Evolutionary conservation across 306 rosid genomes (phyloP).

Genomic region (Nissolia schottii): DNA sequence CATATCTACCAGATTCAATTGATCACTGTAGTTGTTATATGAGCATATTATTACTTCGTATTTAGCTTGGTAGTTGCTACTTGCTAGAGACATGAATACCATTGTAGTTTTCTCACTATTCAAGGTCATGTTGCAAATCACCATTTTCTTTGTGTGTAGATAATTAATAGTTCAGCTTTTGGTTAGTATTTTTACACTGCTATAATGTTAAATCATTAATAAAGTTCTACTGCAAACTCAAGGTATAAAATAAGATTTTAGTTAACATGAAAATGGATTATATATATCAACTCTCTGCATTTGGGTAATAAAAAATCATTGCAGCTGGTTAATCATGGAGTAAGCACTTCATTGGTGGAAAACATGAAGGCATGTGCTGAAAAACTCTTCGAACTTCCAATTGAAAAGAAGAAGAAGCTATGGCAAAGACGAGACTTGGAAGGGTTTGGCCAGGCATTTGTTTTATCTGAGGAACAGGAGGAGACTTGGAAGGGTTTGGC

Average conservation of each 20-base stretch:
- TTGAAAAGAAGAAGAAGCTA: constrained; percentile 39
- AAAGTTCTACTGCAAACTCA: too few species aligned
- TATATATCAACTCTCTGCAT: neutral
- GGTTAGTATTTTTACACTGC: too few species aligned
- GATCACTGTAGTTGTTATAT: too few species aligned
- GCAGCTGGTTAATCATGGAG: constrained; percentile 33
- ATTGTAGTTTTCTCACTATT: too few species aligned
- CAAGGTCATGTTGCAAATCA: too few species aligned
- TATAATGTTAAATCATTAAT: too few species aligned
- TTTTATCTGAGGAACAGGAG: constrained; percentile 46
- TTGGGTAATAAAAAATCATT: neutral
- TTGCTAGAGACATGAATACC: too few species aligned
- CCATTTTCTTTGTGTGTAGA: too few species aligned
- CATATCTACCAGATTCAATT: too few species aligned
- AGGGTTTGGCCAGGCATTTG: constrained; percentile 48
- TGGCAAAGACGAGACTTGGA: constrained; percentile 29
- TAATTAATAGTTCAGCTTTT: too few species aligned
- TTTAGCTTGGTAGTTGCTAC: too few species aligned
- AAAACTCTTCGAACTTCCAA: constrained; percentile 30
- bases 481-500: constrained; percentile 55
- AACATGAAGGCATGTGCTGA: constrained; percentile 29
- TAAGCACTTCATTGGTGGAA: constrained; percentile 33
- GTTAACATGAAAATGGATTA: neutral
- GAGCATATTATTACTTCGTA: too few species aligned
- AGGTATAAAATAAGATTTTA: neutral